A percentile compares a stretch with the other conserved stretches of the same genome.
phyloP scores from a whole-genome alignment of 2,329 filamentous ascomycete genomes.

The Fusarium armeniacum region DNA sequence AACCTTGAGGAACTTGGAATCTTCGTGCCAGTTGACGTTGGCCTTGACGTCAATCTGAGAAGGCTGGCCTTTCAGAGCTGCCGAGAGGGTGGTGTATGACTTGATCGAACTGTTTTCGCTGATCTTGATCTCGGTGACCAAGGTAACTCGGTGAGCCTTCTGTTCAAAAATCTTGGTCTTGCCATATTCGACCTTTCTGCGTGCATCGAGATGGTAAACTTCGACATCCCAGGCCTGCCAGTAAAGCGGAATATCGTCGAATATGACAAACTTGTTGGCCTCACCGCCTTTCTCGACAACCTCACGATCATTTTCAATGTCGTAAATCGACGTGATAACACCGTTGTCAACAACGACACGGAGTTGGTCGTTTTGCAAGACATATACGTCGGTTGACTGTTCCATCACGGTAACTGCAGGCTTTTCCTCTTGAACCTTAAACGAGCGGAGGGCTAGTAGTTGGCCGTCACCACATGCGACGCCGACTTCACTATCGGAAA shows the following conservation, averaged over 20 bases:
- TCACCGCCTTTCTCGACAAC: slow-evolving; percentile 80
- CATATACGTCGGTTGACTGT: slow-evolving; percentile 73
- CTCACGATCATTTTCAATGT: slow-evolving; percentile 80
- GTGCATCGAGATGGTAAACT: slow-evolving; percentile 91
- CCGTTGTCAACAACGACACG: slow-evolving; percentile 80
- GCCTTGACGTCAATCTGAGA: slow-evolving; percentile 83
- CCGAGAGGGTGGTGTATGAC: slow-evolving; percentile 84
- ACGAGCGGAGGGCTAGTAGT: slow-evolving; percentile 64
- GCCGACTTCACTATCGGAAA: slow-evolving; percentile 67
- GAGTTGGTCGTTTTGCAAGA: slow-evolving; percentile 83
- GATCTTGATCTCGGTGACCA: slow-evolving; percentile 88
- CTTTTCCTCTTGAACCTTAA: slow-evolving; percentile 61
- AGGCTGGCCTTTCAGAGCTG: slow-evolving; percentile 69
- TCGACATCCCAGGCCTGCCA: slow-evolving; percentile 99
- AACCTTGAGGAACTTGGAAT: slow-evolving; percentile 98
- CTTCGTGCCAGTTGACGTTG: slow-evolving; percentile 97
- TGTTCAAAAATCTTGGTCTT: slow-evolving; percentile 79
- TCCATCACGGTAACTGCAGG: slow-evolving; percentile 67
- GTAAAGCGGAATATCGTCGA: slow-evolving; percentile 96
- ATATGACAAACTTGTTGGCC: slow-evolving; percentile 92
- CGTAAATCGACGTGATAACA: slow-evolving; percentile 86
- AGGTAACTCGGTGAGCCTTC: slow-evolving; percentile 81
- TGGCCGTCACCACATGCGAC: slow-evolving; percentile 71
- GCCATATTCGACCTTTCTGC: slow-evolving; percentile 78
- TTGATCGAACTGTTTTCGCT: slow-evolving; percentile 88